Base-by-base conservation (phyloP, 164 flowering plant species). In the Vitis labrusca region DNA sequence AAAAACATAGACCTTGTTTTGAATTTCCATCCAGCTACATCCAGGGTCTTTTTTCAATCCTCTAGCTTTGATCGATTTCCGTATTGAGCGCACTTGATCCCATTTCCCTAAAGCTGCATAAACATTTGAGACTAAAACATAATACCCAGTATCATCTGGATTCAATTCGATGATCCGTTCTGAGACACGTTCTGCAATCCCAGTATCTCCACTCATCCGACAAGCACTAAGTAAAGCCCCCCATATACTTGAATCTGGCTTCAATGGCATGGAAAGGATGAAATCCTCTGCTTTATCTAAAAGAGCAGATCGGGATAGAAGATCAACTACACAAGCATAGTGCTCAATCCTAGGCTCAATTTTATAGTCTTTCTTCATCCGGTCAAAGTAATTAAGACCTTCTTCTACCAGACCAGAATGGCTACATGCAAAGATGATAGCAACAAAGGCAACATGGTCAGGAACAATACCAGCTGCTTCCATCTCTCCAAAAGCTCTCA, bases 321-420 rank as follows among this genome's bases (percentile, higher is more conserved):
- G 83, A 71, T 84, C 87, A 17, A 80, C 87, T 10, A 81, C 74
- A 74, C 87, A 84, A n/a, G 83, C 85, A 74, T 77, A 84, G 65
- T 84, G 87, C 64, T 84, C 85, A 27, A 71, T 56, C 69, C 56
- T 72, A 5, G 87, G 85, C 54, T 66, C 68, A n/a, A 82, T 56
- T 12, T 65, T 63, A 54, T 80, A 80, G 27, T 65, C 62, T 14
- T 50, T 52, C 68, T 74, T 68, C 85, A 84, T 84, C 19, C 49
- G 66, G 3, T 77, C 37, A 53, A 84, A 82, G 49, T 49, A 74
- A 48, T 58, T 57, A 47, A 79, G 57, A 27, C 87, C 87, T 56
- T 84, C 79, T 63, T 79, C 72, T 8, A 82, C 78, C 71, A 84
- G 72, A 62, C 87, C 83, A 8, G 83, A 72, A 71, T 84, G 87